Evolutionary conservation across 2,329 filamentous ascomycete genomes (phyloP), one percentile per base, ranked within the genome.

Genomic region (Fusarium poae): DNA sequence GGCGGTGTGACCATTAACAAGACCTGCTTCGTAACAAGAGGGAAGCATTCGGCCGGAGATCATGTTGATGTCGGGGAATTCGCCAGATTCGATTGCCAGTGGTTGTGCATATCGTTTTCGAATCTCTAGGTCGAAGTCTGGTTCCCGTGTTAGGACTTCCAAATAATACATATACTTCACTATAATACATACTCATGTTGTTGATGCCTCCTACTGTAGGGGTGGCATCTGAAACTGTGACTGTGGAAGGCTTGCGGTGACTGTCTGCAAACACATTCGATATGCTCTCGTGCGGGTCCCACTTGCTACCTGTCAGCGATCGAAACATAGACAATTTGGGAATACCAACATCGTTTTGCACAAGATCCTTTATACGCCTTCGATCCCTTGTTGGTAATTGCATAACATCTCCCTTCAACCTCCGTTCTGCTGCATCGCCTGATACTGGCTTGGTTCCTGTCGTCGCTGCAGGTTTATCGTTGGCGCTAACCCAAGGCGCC

Each of bases 171-270:
- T 20, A 10, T 40, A 37, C 13, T 25, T 18, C 12, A 20, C 20
- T 13, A 25, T 18, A 32, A 25, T 32, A 80, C 89, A 77, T 83
- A 93, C 91, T 97, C 84, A 95, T 91, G 71, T 89, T 93, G 71
- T 92, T 94, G 45, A 95, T 85, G 21, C 91, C 91, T 29, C 89
- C 90, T n/a, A 91, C 90, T 74, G 89, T 89, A 29, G 89, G 85
- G 27, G 91, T 89, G 11, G 89, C 86, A 58, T 92, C 87, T 30
- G 90, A 85, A 15, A 80, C 77, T 49, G 82, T 81, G 12, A 80
- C 77, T 51, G 82, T 81, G 6, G 81, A 76, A 13, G 81, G 74
- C 59, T 82, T 79, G 43, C 83, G 82, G 61, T 84, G 82, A 23
- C 83, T 79, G 21, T 89, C 86, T 15, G 79, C 74, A 68, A 89